phyloP scores from a whole-genome alignment of 2,329 filamentous ascomycete species.

The Chaetoscypha palmicola region DNA sequence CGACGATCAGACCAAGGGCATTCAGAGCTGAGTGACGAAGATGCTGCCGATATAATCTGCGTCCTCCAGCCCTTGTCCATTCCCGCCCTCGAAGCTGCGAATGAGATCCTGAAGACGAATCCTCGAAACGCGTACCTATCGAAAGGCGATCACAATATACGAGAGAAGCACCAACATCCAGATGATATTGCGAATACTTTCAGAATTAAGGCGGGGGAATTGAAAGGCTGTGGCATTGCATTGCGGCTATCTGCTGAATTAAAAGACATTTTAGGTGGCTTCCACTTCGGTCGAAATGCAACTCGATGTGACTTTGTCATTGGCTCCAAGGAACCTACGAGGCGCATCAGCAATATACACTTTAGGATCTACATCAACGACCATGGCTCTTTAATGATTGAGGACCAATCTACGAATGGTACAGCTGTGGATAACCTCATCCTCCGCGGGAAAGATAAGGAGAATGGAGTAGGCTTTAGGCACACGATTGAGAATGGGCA shows the following conservation, averaged over 20 bases:
- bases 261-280: slow-evolving; percentile 64
- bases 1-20: slow-evolving; percentile 72
- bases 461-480: slow-evolving; percentile 34
- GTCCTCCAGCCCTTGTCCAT: slow-evolving; percentile 75
- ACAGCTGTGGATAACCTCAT: slow-evolving; percentile 74
- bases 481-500: slow-evolving; percentile 30
- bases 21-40: slow-evolving; percentile 74
- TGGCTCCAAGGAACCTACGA: slow-evolving; percentile 57
- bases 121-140: slow-evolving; percentile 55
- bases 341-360: slow-evolving; percentile 85
- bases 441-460: slow-evolving; percentile 47
- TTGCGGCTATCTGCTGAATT: slow-evolving; percentile 69
- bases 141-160: slow-evolving; percentile 33
- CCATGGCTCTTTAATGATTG: slow-evolving; percentile 81
- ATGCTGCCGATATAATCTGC: slow-evolving; percentile 83
- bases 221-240: slow-evolving; percentile 54
- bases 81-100: slow-evolving; percentile 59
- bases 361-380: slow-evolving; percentile 89
- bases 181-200: slow-evolving; percentile 11
- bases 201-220: slow-evolving; percentile 17
- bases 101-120: slow-evolving; percentile 41
- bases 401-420: slow-evolving; percentile 94
- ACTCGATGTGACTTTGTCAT: slow-evolving; percentile 65
- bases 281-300: slow-evolving; percentile 76
- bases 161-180: slow-evolving; percentile 17